A percentile compares a stretch with the other conserved stretches of the same genome.
Conservation (phyloP, 176 grass and related monocot species). For the Neostapfia colusana region DNA sequence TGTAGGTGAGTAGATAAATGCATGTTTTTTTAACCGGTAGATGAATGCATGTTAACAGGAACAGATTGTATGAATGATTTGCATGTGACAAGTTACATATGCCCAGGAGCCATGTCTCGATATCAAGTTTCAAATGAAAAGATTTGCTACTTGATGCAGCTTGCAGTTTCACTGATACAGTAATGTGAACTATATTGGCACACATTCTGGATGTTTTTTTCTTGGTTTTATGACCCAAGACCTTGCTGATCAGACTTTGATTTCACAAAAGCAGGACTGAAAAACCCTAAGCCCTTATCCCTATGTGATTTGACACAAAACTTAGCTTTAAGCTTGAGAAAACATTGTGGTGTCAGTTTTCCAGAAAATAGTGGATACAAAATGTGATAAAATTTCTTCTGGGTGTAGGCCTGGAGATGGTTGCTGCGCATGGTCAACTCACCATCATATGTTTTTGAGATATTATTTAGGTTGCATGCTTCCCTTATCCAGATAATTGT, state of each 20-base stretch:
- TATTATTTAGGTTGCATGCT: slow-evolving; percentile 9
- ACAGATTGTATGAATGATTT: slow-evolving; percentile 7
- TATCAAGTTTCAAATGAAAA: not conserved
- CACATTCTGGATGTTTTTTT: not conserved
- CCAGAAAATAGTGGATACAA: not conserved
- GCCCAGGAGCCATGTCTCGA: not conserved
- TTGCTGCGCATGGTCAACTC: not conserved
- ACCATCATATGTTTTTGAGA: not conserved
- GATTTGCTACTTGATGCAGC: not conserved
- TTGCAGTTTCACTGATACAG: not conserved
- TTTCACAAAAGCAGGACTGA: slow-evolving; percentile 7
- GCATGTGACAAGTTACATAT: not conserved
- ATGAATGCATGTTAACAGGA: slow-evolving; percentile 18
- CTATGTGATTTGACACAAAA: slow-evolving; percentile 10
- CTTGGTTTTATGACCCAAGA: not conserved
- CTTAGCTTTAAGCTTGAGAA: not conserved
- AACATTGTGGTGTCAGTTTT: not conserved
- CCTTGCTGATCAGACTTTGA: not conserved
- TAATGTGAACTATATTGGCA: not conserved
- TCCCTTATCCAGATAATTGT: slow-evolving; percentile 33
- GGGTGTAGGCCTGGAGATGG: not conserved
- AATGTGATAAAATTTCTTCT: slow-evolving; percentile 1
- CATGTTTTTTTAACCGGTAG: slow-evolving; percentile 7
- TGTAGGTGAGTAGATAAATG: slow-evolving; percentile 60
- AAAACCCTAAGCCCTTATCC: not conserved